These are phyloP conservation scores for Leccinum rimulosum DNA, from an alignment of 768 basidiomycete genomes.

Conservation along the genomic window DNA sequence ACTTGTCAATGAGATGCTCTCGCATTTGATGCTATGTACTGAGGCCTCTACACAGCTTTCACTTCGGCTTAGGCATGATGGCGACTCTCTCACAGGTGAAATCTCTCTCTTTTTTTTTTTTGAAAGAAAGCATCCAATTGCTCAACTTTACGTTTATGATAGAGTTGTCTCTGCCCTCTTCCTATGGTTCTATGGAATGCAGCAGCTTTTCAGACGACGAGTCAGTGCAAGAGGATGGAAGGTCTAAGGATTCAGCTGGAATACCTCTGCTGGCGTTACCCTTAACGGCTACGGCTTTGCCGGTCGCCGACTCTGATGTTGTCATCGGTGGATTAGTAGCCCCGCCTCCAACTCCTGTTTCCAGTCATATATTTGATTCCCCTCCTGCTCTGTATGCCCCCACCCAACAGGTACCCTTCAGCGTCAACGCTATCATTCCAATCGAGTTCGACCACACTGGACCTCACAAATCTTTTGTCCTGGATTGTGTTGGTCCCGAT, in stretches of 20 bases:
- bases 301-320: no score
- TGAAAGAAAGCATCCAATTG: not conserved
- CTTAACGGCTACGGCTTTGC: no score
- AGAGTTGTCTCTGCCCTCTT: no score
- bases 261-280: no score
- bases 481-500: not conserved
- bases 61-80: not conserved
- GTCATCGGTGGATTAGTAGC: no score
- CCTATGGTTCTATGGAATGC: no score
- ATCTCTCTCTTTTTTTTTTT: not conserved
- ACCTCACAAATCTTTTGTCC: not conserved
- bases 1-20: not conserved
- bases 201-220: no score
- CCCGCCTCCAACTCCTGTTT: no score
- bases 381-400: not conserved
- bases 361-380: not conserved
- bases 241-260: no score
- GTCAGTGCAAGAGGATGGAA: no score
- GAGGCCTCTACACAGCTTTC: not conserved
- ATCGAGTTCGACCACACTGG: not conserved
- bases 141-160: no score
- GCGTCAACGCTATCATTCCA: not conserved
- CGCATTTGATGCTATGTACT: not conserved
- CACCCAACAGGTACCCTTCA: not conserved
- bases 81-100: not conserved